Percentiles rank a stretch among this genome's conserved stretches.
Evolutionary conservation across 2,329 filamentous ascomycete genomes (phyloP).

Genomic region (Stemphylium beticola): DNA sequence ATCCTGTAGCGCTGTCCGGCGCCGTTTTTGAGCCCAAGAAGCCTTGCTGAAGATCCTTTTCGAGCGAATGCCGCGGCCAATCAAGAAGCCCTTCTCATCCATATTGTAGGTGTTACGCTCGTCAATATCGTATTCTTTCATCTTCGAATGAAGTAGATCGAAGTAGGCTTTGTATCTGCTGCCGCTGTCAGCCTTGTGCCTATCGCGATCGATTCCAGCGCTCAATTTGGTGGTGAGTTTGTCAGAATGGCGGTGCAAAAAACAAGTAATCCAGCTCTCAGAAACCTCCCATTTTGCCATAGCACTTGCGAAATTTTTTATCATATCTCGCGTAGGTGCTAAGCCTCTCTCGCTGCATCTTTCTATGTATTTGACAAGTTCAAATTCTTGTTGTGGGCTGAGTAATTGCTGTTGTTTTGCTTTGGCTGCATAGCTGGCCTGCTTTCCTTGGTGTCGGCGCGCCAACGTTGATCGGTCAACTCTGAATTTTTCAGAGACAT

Average conservation of each 20-base stretch:
- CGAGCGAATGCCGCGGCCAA: not conserved
- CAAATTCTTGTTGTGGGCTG: not conserved
- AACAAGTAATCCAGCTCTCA: slow-evolving; percentile 15
- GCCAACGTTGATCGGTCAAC: too few species aligned
- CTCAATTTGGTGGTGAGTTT: slow-evolving; percentile 9
- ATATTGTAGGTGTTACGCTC: slow-evolving; percentile 18
- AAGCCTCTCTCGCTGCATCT: not conserved
- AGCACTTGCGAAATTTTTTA: not conserved
- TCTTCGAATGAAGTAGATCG: slow-evolving; percentile 11
- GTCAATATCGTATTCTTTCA: slow-evolving; percentile 10
- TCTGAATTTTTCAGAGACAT: too few species aligned
- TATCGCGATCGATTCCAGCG: slow-evolving; percentile 4
- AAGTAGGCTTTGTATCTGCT: slow-evolving; percentile 14
- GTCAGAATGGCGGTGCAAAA: slow-evolving; percentile 1
- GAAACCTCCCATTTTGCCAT: slow-evolving; percentile 6
- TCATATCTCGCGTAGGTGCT: not conserved
- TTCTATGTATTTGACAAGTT: not conserved
- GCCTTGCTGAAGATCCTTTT: slow-evolving; percentile 12
- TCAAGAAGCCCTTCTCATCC: slow-evolving; percentile 13
- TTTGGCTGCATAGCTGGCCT: too few species aligned
- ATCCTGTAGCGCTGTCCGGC: slow-evolving; percentile 5
- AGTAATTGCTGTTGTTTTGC: not conserved
- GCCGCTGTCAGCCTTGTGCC: slow-evolving; percentile 4
- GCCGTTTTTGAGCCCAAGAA: not conserved
- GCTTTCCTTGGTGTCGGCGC: too few species aligned